These are phyloP conservation scores for Populus euphratica DNA, from an alignment of 345 rosid species.

Conservation along the genomic window DNA sequence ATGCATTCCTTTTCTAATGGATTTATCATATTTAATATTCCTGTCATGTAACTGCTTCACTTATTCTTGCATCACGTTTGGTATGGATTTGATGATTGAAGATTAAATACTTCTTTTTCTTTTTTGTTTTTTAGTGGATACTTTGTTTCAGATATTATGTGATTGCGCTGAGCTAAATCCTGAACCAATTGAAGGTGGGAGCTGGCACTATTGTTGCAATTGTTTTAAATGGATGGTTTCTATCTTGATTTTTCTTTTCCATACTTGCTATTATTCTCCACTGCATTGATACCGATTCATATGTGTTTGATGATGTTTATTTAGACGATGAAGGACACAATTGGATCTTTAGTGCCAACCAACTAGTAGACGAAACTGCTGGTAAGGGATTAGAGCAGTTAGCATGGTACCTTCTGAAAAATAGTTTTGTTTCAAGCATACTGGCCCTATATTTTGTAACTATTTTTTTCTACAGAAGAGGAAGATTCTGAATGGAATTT, in stretches of 20 bases:
- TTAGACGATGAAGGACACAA: conserved; percentile 49
- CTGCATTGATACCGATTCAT: background rate
- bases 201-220: background rate
- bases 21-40: background rate
- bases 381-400: conserved; percentile 33
- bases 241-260: background rate
- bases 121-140: conserved; percentile 57
- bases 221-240: background rate
- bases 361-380: conserved; percentile 42
- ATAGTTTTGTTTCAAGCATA: background rate
- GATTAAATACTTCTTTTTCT: background rate
- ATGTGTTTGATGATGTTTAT: background rate
- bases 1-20: conserved; percentile 1
- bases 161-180: conserved; percentile 96
- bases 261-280: background rate
- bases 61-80: background rate
- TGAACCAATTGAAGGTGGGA: conserved; percentile 72
- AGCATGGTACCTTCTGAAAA: background rate
- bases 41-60: background rate
- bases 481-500: conserved; percentile 55
- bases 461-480: conserved; percentile 27
- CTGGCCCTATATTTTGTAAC: background rate
- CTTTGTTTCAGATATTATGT: conserved; percentile 73
- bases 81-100: background rate
- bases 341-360: conserved; percentile 88